Conservation (phyloP, 768 basidiomycete species). For the Suillus decipiens region DNA sequence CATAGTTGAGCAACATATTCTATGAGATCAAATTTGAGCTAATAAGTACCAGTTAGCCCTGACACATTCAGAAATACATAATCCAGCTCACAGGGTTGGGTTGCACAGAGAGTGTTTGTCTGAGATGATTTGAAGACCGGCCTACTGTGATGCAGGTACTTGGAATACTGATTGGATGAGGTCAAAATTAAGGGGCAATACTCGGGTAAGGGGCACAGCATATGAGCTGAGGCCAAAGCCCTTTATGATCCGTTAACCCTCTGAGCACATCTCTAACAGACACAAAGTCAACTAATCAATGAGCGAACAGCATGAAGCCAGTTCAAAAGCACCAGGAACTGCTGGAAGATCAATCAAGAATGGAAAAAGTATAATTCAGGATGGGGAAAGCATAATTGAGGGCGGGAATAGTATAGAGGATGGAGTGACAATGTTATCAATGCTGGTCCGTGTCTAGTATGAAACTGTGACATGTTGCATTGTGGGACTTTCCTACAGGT, state of each 20-base stretch:
- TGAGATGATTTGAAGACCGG: no score
- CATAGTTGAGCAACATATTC: background rate
- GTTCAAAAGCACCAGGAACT: background rate
- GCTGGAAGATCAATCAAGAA: background rate
- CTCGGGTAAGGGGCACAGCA: no score
- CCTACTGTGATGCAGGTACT: no score
- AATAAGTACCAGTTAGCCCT: background rate
- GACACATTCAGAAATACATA: background rate
- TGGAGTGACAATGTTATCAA: background rate
- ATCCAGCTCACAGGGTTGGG: background rate
- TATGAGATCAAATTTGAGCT: background rate
- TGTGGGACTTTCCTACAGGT: constrained; percentile 1
- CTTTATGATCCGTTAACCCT: no score
- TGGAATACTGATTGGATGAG: no score
- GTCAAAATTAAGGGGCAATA: no score
- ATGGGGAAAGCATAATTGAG: background rate
- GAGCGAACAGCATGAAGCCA: background rate
- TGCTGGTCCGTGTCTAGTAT: no score
- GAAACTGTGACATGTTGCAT: no score
- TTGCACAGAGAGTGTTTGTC: background rate
- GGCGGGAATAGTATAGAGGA: background rate
- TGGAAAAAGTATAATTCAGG: background rate
- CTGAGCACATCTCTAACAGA: no score
- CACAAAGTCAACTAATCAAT: background rate
- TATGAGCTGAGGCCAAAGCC: no score